Conservation (phyloP, 2,329 filamentous ascomycete genomes). For the Niveomyces coronatus region DNA sequence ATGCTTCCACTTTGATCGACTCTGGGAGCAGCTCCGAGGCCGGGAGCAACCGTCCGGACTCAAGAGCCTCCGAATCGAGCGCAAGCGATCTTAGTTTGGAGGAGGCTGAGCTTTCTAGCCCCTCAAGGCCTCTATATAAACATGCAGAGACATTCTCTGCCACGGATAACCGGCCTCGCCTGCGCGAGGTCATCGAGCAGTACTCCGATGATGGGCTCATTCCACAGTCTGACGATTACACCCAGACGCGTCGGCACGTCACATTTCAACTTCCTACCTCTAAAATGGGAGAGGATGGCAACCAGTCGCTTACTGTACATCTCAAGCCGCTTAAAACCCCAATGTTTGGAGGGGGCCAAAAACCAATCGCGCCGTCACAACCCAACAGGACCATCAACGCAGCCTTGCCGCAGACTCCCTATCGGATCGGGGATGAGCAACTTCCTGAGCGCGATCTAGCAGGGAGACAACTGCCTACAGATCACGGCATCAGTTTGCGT, state of each 20-base stretch:
- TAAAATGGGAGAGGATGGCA: constrained; percentile 6
- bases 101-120: background rate
- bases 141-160: constrained; percentile 19
- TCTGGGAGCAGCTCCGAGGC: background rate
- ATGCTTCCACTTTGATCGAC: constrained; percentile 1
- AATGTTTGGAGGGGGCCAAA: too few species aligned
- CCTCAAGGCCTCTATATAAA: constrained; percentile 12
- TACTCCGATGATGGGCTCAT: constrained; percentile 14
- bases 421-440: constrained; percentile 15
- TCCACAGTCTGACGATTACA: constrained; percentile 6
- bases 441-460: constrained; percentile 17
- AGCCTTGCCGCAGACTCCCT: constrained; percentile 4
- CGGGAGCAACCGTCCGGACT: background rate
- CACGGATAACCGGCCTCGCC: constrained; percentile 15
- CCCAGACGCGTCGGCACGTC: constrained; percentile 12
- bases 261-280: constrained; percentile 9
- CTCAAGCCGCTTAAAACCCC: background rate
- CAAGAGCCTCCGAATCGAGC: background rate
- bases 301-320: constrained; percentile 3
- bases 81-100: background rate
- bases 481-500: constrained; percentile 33
- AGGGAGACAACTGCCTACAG: constrained; percentile 16
- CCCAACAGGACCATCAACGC: background rate
- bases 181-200: constrained; percentile 18
- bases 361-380: too few species aligned